Evolutionary conservation across 2,329 filamentous ascomycete species (phyloP).

Genomic region (Aspergillus fijiensis): DNA sequence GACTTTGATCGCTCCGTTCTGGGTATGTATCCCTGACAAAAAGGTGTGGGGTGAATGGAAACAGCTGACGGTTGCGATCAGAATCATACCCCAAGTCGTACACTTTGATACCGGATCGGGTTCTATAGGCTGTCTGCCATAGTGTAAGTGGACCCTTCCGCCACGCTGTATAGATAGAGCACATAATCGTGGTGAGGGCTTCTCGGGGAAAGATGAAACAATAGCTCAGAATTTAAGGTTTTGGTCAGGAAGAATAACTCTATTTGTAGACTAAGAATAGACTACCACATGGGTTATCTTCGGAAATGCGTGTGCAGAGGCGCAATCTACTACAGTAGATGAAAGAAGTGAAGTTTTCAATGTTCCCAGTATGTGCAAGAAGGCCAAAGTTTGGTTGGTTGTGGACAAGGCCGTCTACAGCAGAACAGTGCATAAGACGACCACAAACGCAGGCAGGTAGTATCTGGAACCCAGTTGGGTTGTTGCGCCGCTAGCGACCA

Average conservation of each 20-base stretch:
- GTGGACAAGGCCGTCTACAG: neutral
- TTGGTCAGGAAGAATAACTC: neutral
- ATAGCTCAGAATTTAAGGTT: neutral
- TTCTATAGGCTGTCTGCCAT: slow-evolving; percentile 12
- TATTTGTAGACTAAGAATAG: neutral
- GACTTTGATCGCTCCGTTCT: slow-evolving; percentile 51
- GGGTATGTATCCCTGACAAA: slow-evolving; percentile 19
- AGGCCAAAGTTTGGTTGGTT: neutral
- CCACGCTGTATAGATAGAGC: slow-evolving; percentile 1
- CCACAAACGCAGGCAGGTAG: slow-evolving; percentile 19
- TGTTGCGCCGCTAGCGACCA: slow-evolving; percentile 7
- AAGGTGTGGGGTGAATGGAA: neutral
- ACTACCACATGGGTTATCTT: neutral
- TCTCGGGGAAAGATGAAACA: neutral
- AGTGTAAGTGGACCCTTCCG: neutral
- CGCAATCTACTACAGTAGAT: neutral
- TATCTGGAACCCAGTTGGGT: slow-evolving; percentile 9
- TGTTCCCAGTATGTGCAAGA: neutral
- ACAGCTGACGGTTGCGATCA: slow-evolving; percentile 15
- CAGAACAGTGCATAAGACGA: neutral
- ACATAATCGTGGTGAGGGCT: too few species aligned
- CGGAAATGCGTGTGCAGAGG: neutral
- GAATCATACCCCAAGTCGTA: slow-evolving; percentile 47
- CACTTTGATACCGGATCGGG: slow-evolving; percentile 38
- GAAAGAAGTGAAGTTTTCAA: neutral